Evolutionary conservation across 208 protist genomes (phyloP).

Genomic region (Trypanosoma scelopori): DNA sequence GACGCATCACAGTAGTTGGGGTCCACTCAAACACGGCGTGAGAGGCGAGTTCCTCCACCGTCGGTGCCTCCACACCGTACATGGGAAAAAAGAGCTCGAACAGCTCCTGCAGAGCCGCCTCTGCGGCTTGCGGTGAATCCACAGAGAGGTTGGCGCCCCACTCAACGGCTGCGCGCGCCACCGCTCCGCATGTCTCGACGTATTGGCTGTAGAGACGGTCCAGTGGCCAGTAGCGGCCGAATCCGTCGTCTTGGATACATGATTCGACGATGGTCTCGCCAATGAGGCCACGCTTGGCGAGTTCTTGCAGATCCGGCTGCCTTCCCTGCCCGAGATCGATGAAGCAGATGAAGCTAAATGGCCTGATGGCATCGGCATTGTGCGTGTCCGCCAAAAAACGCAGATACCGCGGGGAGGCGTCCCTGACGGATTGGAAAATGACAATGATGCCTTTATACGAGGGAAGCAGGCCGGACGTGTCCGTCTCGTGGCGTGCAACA

Average conservation of each 20-base stretch:
- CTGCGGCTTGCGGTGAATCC: slow-evolving; percentile 46
- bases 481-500: slow-evolving; percentile 16
- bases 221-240: slow-evolving; percentile 85
- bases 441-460: slow-evolving; percentile 67
- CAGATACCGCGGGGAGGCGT: slow-evolving; percentile 52
- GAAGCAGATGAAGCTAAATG: slow-evolving; percentile 72
- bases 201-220: slow-evolving; percentile 80
- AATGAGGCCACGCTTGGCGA: slow-evolving; percentile 57
- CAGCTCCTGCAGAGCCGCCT: slow-evolving; percentile 50
- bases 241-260: slow-evolving; percentile 81
- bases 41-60: slow-evolving; percentile 40
- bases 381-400: slow-evolving; percentile 46
- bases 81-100: slow-evolving; percentile 56
- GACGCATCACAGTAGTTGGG: slow-evolving; percentile 20
- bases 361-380: background rate
- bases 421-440: slow-evolving; percentile 41
- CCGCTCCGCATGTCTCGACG: slow-evolving; percentile 48
- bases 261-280: slow-evolving; percentile 78
- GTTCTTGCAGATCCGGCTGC: slow-evolving; percentile 52
- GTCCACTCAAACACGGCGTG: slow-evolving; percentile 57
- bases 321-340: slow-evolving; percentile 87
- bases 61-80: slow-evolving; percentile 50
- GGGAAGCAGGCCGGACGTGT: slow-evolving; percentile 11
- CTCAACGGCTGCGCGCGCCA: slow-evolving; percentile 38
- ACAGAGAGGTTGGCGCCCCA: slow-evolving; percentile 58